phyloP scores from a whole-genome alignment of 2,329 filamentous ascomycete species.

The Domatiomyces catenatus region DNA sequence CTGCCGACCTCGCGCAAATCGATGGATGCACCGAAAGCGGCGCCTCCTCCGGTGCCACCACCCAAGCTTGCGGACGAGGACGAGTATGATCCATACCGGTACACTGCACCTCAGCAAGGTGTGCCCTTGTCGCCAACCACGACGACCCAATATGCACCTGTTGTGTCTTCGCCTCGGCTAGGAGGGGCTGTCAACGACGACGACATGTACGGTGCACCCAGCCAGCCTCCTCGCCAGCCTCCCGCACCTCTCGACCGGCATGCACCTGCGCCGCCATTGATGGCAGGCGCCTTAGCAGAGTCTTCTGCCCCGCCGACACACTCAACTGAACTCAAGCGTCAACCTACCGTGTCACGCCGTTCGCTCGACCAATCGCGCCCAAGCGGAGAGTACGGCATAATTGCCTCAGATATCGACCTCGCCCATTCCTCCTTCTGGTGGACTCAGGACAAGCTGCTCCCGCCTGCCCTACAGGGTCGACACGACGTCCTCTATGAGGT shows the following conservation, averaged over 20 bases:
- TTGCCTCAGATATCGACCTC: constrained; percentile 77
- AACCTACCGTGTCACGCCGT: constrained; percentile 33
- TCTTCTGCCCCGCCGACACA: constrained; percentile 32
- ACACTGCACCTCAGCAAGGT: constrained; percentile 26
- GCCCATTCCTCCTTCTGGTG: constrained; percentile 67
- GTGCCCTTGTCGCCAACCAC: constrained; percentile 19
- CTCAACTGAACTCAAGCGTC: constrained; percentile 50
- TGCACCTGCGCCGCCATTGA: constrained; percentile 26
- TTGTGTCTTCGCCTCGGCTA: too few species aligned
- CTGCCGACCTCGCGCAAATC: constrained; percentile 50
- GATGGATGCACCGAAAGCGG: constrained; percentile 53
- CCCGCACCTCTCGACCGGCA: constrained; percentile 29
- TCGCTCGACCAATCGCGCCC: constrained; percentile 66
- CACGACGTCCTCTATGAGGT: constrained; percentile 71
- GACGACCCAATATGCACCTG: constrained; percentile 1
- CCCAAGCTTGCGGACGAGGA: constrained; percentile 39
- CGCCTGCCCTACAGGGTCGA: constrained; percentile 66
- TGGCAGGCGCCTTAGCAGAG: background rate
- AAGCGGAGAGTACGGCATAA: constrained; percentile 63
- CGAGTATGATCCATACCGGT: constrained; percentile 38
- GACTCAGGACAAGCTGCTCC: constrained; percentile 62
- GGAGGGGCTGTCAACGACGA: constrained; percentile 26
- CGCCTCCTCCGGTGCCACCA: constrained; percentile 46
- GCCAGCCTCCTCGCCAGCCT: constrained; percentile 25
- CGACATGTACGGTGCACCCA: constrained; percentile 33